Evolutionary conservation across 2,329 filamentous ascomycete genomes (phyloP).

Genomic region (Diaporthe sp.): DNA sequence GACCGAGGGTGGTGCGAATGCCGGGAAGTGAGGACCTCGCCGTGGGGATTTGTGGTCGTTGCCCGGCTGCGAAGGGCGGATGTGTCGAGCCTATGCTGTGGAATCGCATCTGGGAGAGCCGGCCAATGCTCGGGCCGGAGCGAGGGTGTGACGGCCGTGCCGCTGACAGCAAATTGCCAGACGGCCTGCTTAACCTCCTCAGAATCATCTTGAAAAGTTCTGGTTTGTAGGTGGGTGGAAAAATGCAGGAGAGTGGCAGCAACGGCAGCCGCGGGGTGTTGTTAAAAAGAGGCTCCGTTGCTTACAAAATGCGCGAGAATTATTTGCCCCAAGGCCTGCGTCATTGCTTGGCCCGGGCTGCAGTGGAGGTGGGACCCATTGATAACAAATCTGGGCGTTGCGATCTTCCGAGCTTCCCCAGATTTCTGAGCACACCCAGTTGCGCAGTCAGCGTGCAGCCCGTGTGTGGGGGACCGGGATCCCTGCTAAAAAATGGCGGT

Average conservation of each 20-base stretch:
- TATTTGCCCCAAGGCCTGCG: constrained; percentile 37
- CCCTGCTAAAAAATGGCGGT: constrained; percentile 30
- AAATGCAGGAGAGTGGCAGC: neutral
- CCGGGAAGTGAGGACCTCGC: constrained; percentile 39
- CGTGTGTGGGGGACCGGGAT: constrained; percentile 12
- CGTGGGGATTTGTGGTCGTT: constrained; percentile 46
- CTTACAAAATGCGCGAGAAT: constrained; percentile 37
- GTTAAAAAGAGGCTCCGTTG: constrained; percentile 22
- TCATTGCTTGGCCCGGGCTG: constrained; percentile 35
- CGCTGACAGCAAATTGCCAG: constrained; percentile 39
- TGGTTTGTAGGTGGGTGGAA: constrained; percentile 9
- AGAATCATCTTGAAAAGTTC: constrained; percentile 28
- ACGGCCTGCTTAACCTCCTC: constrained; percentile 29
- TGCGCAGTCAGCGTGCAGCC: neutral
- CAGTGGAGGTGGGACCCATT: constrained; percentile 8
- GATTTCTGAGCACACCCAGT: constrained; percentile 17
- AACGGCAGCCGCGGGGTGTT: neutral
- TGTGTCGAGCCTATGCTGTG: constrained; percentile 45
- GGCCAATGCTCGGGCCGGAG: constrained; percentile 41
- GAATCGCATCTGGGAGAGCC: constrained; percentile 49
- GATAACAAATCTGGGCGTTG: constrained; percentile 26
- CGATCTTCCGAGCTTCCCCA: constrained; percentile 33
- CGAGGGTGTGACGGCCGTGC: constrained; percentile 40
- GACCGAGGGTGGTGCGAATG: constrained; percentile 50
- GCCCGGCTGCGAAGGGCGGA: constrained; percentile 45